Conservation (phyloP, 202 grass and related monocot genomes). For the Setaria italica region DNA sequence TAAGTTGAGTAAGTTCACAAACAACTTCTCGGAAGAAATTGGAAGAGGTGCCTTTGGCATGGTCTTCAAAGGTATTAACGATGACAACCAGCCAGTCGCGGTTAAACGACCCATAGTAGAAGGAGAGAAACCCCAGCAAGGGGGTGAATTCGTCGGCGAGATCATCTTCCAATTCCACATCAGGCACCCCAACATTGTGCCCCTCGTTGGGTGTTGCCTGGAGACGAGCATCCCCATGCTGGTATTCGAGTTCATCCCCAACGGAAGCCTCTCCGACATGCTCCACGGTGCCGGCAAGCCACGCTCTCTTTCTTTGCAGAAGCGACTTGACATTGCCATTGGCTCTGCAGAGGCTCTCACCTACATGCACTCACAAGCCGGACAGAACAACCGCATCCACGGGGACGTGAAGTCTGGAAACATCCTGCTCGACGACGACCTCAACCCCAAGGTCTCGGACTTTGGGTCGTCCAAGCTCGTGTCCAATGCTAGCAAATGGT, state of each 20-base stretch:
- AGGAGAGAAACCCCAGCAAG: no score
- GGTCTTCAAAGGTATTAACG: neutral
- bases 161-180: neutral
- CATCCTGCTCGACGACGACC: neutral
- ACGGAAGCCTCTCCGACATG: neutral
- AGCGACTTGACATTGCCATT: neutral
- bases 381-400: neutral
- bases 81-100: neutral
- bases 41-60: neutral
- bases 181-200: neutral
- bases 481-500: neutral
- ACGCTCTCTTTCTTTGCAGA: accelerated
- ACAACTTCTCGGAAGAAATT: neutral
- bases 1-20: neutral
- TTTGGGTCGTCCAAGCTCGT: neutral
- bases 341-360: neutral
- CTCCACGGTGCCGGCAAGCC: neutral
- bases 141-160: neutral
- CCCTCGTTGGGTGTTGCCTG: neutral
- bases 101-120: neutral
- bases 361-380: neutral
- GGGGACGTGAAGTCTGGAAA: conserved; percentile 9
- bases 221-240: neutral
- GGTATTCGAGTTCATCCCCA: neutral
- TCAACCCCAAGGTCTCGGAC: neutral